Percentiles rank a stretch among this genome's conserved stretches.
phyloP scores from a whole-genome alignment of 2,329 filamentous ascomycete species.

The Esteya vermicola region DNA sequence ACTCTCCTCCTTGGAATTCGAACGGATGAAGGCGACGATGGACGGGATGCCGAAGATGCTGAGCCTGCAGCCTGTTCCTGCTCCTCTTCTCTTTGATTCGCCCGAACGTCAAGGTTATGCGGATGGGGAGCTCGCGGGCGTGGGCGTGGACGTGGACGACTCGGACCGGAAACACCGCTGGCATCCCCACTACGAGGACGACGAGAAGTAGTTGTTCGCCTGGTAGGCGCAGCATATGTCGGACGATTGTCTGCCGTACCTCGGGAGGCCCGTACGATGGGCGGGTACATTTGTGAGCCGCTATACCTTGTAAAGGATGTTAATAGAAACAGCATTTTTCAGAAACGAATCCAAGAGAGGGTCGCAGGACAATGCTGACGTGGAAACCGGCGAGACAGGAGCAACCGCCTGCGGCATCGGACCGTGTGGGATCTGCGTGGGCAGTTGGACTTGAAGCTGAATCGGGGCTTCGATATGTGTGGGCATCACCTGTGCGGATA shows the following conservation, averaged over 20 bases:
- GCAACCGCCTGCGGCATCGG: neutral
- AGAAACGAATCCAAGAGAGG: neutral
- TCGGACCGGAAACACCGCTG: neutral
- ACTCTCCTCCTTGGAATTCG: neutral
- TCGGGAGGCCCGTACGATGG: too few species aligned
- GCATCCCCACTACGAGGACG: neutral
- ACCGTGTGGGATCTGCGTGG: neutral
- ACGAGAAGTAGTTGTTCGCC: neutral
- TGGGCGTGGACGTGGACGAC: neutral
- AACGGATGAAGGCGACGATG: too few species aligned
- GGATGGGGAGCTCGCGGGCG: too few species aligned
- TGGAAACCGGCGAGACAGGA: neutral
- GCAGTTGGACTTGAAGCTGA: too few species aligned
- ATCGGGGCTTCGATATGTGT: neutral
- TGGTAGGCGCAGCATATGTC: neutral
- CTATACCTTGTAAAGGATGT: neutral
- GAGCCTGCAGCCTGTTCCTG: too few species aligned
- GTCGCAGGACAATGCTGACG: neutral
- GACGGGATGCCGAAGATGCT: too few species aligned
- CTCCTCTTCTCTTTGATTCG: too few species aligned
- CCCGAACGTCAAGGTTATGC: too few species aligned
- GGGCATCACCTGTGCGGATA: neutral
- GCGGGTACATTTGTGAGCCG: neutral
- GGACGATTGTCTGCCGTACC: too few species aligned
- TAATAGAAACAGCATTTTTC: neutral